A percentile compares a stretch with the other conserved stretches of the same genome.
Conservation (phyloP, 164 flowering plant genomes). For the Aristolochia fimbriata region DNA sequence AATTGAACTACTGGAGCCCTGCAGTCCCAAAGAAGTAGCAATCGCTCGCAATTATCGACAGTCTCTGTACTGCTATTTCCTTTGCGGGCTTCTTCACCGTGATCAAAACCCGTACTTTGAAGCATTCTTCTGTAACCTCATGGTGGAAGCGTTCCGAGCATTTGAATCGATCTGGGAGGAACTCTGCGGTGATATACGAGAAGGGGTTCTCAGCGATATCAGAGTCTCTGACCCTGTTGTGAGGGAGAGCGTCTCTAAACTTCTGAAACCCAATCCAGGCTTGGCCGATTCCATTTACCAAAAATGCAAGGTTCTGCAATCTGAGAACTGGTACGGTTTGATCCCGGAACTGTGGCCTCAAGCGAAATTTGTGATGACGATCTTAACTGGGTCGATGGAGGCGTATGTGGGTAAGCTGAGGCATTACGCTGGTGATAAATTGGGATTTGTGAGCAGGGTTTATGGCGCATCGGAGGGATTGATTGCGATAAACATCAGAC, state of each 20-base stretch:
- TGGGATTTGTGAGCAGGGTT: constrained; percentile 67
- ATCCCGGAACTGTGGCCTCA: no score
- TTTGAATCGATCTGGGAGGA: constrained; percentile 58
- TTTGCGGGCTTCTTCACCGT: constrained; percentile 64
- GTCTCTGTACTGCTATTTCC: constrained; percentile 74
- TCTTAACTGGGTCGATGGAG: constrained; percentile 97
- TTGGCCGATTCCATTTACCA: constrained; percentile 45
- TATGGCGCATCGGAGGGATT: constrained; percentile 96
- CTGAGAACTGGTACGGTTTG: constrained; percentile 72
- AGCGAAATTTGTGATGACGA: constrained; percentile 70
- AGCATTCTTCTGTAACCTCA: constrained; percentile 78
- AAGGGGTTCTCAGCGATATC: no score
- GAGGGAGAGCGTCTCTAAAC: constrained; percentile 54
- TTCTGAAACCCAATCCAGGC: constrained; percentile 66
- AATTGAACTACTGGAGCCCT: no score
- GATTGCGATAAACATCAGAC: constrained; percentile 83
- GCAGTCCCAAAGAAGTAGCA: constrained; percentile 92
- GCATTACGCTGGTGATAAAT: constrained; percentile 60
- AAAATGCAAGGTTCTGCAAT: constrained; percentile 34
- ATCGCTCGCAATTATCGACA: constrained; percentile 76
- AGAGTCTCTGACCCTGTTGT: no score
- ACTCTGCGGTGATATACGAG: no score
- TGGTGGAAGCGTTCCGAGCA: constrained; percentile 61
- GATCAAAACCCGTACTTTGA: constrained; percentile 57
- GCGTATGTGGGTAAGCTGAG: constrained; percentile 75